Conservation (phyloP, 352 stramenopile genomes). For the Globisporangium cederbergense region DNA sequence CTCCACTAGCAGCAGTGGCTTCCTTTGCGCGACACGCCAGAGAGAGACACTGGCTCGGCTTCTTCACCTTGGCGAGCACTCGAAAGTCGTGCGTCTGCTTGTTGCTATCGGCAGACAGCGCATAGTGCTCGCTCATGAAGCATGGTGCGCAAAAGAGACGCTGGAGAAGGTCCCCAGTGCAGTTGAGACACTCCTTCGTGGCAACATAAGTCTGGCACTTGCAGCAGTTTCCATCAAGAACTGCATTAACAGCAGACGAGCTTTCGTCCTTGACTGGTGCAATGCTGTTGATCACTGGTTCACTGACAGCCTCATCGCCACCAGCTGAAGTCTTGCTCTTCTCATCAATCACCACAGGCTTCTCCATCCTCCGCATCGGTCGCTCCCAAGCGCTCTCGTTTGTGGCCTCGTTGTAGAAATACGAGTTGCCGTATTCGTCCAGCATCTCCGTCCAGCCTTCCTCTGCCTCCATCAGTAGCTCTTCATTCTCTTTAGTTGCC, state of each 20-base stretch:
- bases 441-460: slow-evolving; percentile 27
- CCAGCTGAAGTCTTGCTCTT: background rate
- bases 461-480: background rate
- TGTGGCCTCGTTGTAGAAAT: slow-evolving; percentile 61
- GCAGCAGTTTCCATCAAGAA: slow-evolving; percentile 31
- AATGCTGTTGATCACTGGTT: background rate
- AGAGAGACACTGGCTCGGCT: slow-evolving; percentile 33
- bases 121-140: slow-evolving; percentile 48
- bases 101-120: background rate
- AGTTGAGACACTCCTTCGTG: slow-evolving; percentile 62
- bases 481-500: background rate
- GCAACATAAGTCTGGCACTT: slow-evolving; percentile 31
- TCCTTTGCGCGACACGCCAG: slow-evolving; percentile 12
- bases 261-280: background rate
- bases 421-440: slow-evolving; percentile 52
- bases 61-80: slow-evolving; percentile 24
- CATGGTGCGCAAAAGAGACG: slow-evolving; percentile 44
- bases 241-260: slow-evolving; percentile 3
- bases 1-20: background rate
- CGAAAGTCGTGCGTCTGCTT: slow-evolving; percentile 57
- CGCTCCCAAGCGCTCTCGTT: slow-evolving; percentile 51
- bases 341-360: background rate
- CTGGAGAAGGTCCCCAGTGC: slow-evolving; percentile 18
- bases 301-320: background rate
- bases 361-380: background rate